phyloP scores from a whole-genome alignment of 192 early-diverging fungal species.

The Coemansia sp. region DNA sequence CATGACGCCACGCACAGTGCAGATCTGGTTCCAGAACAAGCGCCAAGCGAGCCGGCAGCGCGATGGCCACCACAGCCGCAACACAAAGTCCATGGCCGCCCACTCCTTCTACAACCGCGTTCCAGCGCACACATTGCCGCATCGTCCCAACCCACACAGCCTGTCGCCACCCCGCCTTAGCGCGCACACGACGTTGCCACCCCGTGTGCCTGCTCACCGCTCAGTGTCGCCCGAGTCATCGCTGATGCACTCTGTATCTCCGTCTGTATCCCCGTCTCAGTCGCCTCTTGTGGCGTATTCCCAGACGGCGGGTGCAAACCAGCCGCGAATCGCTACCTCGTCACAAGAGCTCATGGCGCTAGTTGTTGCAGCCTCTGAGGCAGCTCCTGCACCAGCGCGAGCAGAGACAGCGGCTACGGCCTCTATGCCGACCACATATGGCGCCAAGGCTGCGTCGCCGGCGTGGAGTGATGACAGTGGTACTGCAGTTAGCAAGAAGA shows the following conservation, averaged over 20 bases:
- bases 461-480: constrained; percentile 10
- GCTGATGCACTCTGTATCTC: neutral
- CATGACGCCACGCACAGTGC: constrained; percentile 89
- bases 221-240: neutral
- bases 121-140: constrained; percentile 17
- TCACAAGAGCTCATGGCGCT: constrained; percentile 38
- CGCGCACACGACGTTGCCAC: neutral
- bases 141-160: constrained; percentile 12
- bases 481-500: neutral
- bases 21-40: constrained; percentile 98
- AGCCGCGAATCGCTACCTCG: neutral
- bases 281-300: neutral
- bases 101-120: neutral
- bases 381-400: constrained; percentile 8
- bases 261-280: neutral
- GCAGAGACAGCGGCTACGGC: neutral
- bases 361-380: constrained; percentile 31
- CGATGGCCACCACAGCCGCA: constrained; percentile 52
- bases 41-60: constrained; percentile 73
- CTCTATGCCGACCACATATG: neutral
- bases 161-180: constrained; percentile 17
- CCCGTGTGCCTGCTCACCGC: neutral
- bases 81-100: constrained; percentile 40
- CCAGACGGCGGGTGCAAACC: neutral
- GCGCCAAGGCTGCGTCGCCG: neutral